Base-by-base conservation (phyloP, 2,329 filamentous ascomycete species). In the Beauveria sp. region DNA sequence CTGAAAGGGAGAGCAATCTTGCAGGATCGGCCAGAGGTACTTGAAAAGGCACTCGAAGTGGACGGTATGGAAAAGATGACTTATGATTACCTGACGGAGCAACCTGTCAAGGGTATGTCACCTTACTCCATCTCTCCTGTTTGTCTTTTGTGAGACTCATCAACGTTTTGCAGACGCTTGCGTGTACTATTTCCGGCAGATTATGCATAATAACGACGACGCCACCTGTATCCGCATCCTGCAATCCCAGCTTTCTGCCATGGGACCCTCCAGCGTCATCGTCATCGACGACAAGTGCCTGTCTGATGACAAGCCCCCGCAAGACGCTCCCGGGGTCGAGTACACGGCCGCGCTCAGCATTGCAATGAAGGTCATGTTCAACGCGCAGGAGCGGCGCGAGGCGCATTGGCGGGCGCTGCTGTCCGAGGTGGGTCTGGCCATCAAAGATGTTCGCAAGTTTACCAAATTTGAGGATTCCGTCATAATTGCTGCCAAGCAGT, bases 151-250 rank as follows among this genome's bases (percentile, higher is more conserved):
- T 6, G 16, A 54, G 24, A 7, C 51, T 45, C 28, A 24, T 34
- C 34, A 8, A 20, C 14, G 1, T 42, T 3, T 20, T 8, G 20
- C 28, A 69, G 67, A 58, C 56, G 69, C 67, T 4, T 62, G 64
- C 3, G 66, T 67, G 5, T 70, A 69, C 56, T 71, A 71, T 58
- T 69, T 70, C 45, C 68, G 69, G 31, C 65, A 69, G n/a, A 67
- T 71, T 20, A 45, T 71, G 57, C 69, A 70, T 61, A 68, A 71
- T 46, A 62, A 69, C 40, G 62, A 68, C 31, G 68, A 69, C 46
- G 65, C 64, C 45, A 65, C 64, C 10, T 69, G 67, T 55, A 57
- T 68, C 40, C 40, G 57, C 22, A 71, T 70, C 22, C 60, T 71
- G 7, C 31, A 62, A 31, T 42, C 65, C 9, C 64, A 67, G 24